Evolutionary conservation across 2,329 filamentous ascomycete species (phyloP), one percentile per base, ranked within the genome.

Genomic region (Microsporum ferrugineum): DNA sequence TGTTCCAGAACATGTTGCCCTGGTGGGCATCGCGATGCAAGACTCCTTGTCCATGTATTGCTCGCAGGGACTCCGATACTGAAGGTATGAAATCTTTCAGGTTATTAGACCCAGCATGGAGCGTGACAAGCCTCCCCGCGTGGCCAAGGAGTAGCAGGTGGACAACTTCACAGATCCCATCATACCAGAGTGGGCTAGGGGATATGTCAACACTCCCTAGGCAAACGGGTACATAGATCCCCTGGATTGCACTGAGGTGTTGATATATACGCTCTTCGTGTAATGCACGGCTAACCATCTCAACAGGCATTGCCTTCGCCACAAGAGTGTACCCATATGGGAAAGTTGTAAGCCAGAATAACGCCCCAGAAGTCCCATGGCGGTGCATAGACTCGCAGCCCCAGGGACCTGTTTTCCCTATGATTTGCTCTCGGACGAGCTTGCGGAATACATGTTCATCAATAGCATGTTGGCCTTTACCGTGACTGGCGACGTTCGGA

Each of bases 401-500:
- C 12, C 51, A 62, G 5, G 57, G 45, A 6, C 59, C 59, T 47
- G 33, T 36, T 59, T 61, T 47, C 17, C 14, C 43, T 39, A 61
- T 49, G 60, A 63, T 59, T 53, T 63, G 57, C 8, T 31, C 36
- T 36, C 38, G 29, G 39, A 66, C 8, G 2, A 65, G 51, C 2
- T 29, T 17, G 34, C 57, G 8, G 43, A 62, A 57, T 29, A 60
- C 66, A 36, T 27, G 47, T 8, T 59, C 58, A 17, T 63, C 63
- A 29, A 64, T 58, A 60, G 10, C 41, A 17, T 68, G 59, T 17
- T 60, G 38, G 8, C 33, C 53, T 7, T 39, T n/a, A 2, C 67
- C 66, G 66, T 79, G 75, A 58, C 71, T 65, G 12, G 41, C 63
- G 1, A 72, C 66, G 62, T 79, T 79, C 0, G 73, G 76, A 66